phyloP scores from a whole-genome alignment of 768 basidiomycete genomes.

The Mycena belliarum region DNA sequence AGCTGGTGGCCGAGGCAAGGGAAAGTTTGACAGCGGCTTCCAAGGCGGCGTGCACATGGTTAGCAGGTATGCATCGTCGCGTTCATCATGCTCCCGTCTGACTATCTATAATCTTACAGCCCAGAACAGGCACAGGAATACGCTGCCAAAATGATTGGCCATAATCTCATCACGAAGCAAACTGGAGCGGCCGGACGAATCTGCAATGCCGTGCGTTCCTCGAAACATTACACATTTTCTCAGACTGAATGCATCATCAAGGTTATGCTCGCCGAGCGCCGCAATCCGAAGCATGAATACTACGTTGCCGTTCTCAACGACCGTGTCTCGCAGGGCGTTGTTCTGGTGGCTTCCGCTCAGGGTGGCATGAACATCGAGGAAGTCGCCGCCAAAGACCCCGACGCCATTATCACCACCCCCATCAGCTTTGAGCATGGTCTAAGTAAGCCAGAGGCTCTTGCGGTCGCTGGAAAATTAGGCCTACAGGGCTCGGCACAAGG shows the following conservation, averaged over 20 bases:
- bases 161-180: slow-evolving; percentile 97
- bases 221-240: neutral
- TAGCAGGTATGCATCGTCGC: slow-evolving; percentile 57
- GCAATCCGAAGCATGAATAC: slow-evolving; percentile 93
- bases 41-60: slow-evolving; percentile 97
- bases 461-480: slow-evolving; percentile 86
- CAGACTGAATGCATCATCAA: slow-evolving; percentile 30
- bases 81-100: slow-evolving; percentile 1
- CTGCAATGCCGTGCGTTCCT: slow-evolving; percentile 85
- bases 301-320: slow-evolving; percentile 97
- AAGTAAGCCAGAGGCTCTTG: slow-evolving; percentile 66
- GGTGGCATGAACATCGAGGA: slow-evolving; percentile 99
- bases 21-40: slow-evolving; percentile 92
- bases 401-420: slow-evolving; percentile 92
- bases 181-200: slow-evolving; percentile 90
- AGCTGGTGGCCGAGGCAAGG: slow-evolving; percentile 98
- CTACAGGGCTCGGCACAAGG: slow-evolving; percentile 77
- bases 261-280: slow-evolving; percentile 98
- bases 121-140: slow-evolving; percentile 86
- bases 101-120: slow-evolving; percentile 36
- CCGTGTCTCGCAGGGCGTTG: slow-evolving; percentile 83
- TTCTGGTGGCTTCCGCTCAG: slow-evolving; percentile 90
- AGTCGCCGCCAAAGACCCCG: slow-evolving; percentile 93
- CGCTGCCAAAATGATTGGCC: slow-evolving; percentile 91
- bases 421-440: slow-evolving; percentile 86